Conservation (phyloP, 176 grass and related monocot species). For the Sorghum bicolor region DNA sequence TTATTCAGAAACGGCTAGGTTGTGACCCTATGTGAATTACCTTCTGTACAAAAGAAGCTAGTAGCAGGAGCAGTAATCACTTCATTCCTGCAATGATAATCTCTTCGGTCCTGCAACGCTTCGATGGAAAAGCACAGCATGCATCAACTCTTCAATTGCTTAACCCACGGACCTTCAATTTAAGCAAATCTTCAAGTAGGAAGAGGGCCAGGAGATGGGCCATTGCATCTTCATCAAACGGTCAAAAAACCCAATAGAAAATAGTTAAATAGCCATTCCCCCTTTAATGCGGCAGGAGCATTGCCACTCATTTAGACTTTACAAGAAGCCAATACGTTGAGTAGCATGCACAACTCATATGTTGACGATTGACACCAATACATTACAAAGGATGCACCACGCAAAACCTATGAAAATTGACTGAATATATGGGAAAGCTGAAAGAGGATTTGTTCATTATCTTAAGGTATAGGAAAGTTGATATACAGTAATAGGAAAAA, state of each 20-base stretch:
- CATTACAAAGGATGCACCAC: background rate
- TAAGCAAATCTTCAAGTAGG: background rate
- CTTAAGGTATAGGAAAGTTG: background rate
- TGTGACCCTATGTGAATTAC: background rate
- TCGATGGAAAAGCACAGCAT: background rate
- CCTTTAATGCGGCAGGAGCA: background rate
- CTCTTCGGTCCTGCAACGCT: background rate
- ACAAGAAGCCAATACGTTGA: background rate
- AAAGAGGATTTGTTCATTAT: background rate
- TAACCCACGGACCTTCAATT: background rate
- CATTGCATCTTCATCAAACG: background rate
- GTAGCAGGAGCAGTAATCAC: background rate
- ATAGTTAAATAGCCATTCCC: background rate
- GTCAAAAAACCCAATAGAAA: background rate
- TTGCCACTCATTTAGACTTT: background rate
- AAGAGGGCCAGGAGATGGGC: background rate
- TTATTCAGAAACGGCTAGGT: background rate
- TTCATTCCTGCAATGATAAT: background rate
- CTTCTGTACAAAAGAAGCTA: background rate
- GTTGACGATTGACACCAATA: background rate
- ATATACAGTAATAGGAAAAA: background rate
- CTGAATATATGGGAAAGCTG: background rate
- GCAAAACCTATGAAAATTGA: background rate
- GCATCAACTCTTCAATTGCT: background rate
- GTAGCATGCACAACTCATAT: background rate